phyloP scores from a whole-genome alignment of 2,329 filamentous ascomycete genomes.

The Diplodia intermedia region DNA sequence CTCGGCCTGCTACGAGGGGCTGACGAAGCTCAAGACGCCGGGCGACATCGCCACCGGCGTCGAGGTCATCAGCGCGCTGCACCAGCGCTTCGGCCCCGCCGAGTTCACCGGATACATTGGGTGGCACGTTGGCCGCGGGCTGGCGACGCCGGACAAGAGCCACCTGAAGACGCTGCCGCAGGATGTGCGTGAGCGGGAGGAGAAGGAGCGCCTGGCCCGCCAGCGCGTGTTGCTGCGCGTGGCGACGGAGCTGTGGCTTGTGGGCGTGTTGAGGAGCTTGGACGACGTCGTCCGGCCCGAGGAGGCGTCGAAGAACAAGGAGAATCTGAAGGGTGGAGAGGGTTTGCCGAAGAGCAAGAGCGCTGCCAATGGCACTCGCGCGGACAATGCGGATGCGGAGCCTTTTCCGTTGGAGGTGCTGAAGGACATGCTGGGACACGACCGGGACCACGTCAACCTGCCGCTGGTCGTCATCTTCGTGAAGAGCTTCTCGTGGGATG shows the following conservation, averaged over 20 bases:
- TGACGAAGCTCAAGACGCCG: constrained; percentile 88
- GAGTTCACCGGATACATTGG: constrained; percentile 92
- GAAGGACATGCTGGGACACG: constrained; percentile 92
- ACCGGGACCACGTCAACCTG: constrained; percentile 89
- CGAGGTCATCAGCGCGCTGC: constrained; percentile 91
- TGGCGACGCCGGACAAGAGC: constrained; percentile 88
- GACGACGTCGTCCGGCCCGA: constrained; percentile 71
- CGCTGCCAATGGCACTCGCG: constrained; percentile 61
- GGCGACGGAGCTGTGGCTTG: constrained; percentile 95
- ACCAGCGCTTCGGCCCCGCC: constrained; percentile 88
- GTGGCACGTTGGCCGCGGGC: constrained; percentile 89
- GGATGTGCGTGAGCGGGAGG: constrained; percentile 90
- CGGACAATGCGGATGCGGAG: constrained; percentile 74
- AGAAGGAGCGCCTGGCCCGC: constrained; percentile 87
- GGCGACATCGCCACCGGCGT: constrained; percentile 92
- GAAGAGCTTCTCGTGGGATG: constrained; percentile 95
- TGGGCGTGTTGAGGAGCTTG: constrained; percentile 83
- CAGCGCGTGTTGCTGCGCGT: constrained; percentile 87
- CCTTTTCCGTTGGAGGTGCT: constrained; percentile 97
- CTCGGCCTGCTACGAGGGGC: constrained; percentile 91
- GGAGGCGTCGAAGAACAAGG: constrained; percentile 67
- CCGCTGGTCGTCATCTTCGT: constrained; percentile 93
- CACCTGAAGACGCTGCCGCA: constrained; percentile 77
- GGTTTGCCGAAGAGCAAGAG: constrained; percentile 68
- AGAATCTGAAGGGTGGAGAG: constrained; percentile 58